A percentile compares a stretch with the other conserved stretches of the same genome.
Conservation (phyloP, 2,329 filamentous ascomycete species). For the Phaeosphaeria sp. region DNA sequence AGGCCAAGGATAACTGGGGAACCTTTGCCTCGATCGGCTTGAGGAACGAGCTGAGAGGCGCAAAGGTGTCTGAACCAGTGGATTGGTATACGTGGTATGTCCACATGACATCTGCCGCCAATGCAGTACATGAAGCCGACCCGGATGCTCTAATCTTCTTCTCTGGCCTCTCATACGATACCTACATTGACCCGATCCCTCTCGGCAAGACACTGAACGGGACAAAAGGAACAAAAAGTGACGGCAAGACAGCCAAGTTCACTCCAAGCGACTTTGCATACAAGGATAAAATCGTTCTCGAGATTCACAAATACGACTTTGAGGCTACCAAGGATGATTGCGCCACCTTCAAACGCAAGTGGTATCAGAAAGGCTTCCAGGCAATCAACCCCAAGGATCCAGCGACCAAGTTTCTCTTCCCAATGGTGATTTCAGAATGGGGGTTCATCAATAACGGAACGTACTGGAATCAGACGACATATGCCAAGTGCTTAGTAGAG, state of each 20-base stretch:
- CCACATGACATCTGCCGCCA: conserved; percentile 41
- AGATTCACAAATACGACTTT: conserved; percentile 45
- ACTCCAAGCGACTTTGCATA: conserved; percentile 31
- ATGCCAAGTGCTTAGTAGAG: conserved; percentile 38
- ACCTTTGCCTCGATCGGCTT: conserved; percentile 31
- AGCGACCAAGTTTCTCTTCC: conserved; percentile 37
- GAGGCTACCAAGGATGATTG: conserved; percentile 40
- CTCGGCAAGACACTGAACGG: conserved; percentile 40
- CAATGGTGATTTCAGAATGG: conserved; percentile 43
- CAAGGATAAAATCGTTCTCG: conserved; percentile 41
- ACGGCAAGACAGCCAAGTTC: conserved; percentile 36
- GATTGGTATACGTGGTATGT: conserved; percentile 46
- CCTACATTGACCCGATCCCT: conserved; percentile 42
- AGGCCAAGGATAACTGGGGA: conserved; percentile 49
- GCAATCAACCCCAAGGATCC: conserved; percentile 36
- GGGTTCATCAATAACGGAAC: conserved; percentile 40
- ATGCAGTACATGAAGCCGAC: conserved; percentile 36
- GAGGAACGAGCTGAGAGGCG: conserved; percentile 40
- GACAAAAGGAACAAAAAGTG: conserved; percentile 31
- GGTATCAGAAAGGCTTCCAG: conserved; percentile 43
- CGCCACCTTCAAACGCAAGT: conserved; percentile 40
- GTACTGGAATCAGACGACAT: conserved; percentile 44
- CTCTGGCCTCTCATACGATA: conserved; percentile 42
- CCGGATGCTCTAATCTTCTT: conserved; percentile 40
- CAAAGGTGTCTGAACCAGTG: conserved; percentile 32